phyloP scores from a whole-genome alignment of 1,284 basidiomycete genomes.

The Apiotrichum siamense region DNA sequence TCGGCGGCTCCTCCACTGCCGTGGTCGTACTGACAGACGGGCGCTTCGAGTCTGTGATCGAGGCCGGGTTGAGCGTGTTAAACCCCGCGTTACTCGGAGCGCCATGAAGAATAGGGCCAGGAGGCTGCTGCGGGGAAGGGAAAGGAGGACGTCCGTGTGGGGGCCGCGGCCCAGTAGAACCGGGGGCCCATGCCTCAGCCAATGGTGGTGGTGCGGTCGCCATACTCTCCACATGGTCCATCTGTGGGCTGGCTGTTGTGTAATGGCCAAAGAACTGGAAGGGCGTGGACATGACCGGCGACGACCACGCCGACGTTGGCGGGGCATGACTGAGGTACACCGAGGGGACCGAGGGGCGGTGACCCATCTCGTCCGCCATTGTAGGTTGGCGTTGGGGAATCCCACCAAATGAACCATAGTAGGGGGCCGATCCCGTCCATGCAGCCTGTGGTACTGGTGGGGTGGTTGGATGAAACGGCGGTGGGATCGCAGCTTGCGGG shows the following conservation, averaged over 20 bases:
- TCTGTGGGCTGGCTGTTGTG: slow-evolving; percentile 4
- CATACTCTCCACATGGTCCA: slow-evolving; percentile 8
- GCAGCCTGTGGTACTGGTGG: slow-evolving; percentile 9
- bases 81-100: not conserved
- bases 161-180: not conserved
- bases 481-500: not conserved
- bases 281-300: slow-evolving; percentile 12
- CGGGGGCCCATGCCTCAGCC: slow-evolving; percentile 7
- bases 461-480: slow-evolving; percentile 12
- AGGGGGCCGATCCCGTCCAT: slow-evolving; percentile 7
- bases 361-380: slow-evolving; percentile 6
- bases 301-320: slow-evolving; percentile 11
- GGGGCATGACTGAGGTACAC: slow-evolving; percentile 11
- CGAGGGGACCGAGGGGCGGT: slow-evolving; percentile 5
- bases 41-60: not conserved
- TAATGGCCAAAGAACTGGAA: slow-evolving; percentile 15
- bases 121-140: not conserved
- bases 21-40: not conserved
- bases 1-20: not conserved
- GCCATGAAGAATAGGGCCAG: not conserved
- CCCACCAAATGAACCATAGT: slow-evolving; percentile 7
- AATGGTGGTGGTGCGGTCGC: slow-evolving; percentile 5
- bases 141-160: not conserved
- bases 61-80: not conserved
- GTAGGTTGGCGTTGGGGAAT: slow-evolving; percentile 7